Conservation (phyloP, 2,329 filamentous ascomycete genomes). For the Neonectria magnoliae region DNA sequence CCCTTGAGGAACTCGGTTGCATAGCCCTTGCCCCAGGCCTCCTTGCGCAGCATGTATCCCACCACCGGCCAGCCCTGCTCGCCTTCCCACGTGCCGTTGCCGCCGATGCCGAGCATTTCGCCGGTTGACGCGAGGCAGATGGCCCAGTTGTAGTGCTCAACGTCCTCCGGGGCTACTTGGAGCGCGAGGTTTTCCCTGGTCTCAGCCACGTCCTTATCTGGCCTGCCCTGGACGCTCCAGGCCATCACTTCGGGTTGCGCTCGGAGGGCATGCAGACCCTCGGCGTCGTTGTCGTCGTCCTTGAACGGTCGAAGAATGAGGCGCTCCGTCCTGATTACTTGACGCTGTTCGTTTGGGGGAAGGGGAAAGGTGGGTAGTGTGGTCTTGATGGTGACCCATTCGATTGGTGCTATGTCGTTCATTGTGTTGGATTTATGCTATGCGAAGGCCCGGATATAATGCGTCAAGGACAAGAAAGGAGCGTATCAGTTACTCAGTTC, state of each 20-base stretch:
- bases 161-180: constrained; percentile 61
- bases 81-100: constrained; percentile 50
- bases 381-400: constrained; percentile 57
- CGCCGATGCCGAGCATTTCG: constrained; percentile 63
- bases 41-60: constrained; percentile 65
- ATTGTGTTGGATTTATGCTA: constrained; percentile 22
- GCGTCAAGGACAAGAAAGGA: background rate
- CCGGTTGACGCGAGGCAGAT: constrained; percentile 58
- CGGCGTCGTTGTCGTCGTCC: constrained; percentile 58
- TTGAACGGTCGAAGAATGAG: constrained; percentile 63
- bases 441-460: background rate
- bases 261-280: constrained; percentile 62
- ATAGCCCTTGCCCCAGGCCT: constrained; percentile 66
- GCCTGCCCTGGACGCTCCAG: constrained; percentile 58
- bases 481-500: background rate
- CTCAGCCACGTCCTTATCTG: constrained; percentile 56
- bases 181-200: constrained; percentile 53
- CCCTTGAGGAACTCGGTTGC: constrained; percentile 65
- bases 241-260: constrained; percentile 70
- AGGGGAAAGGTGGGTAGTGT: constrained; percentile 56
- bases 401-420: constrained; percentile 36
- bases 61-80: constrained; percentile 65
- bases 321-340: constrained; percentile 59
- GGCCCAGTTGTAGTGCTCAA: constrained; percentile 64
- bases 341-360: constrained; percentile 51